Base-by-base conservation (phyloP, 768 basidiomycete species). In the Podaxis rugospora region DNA sequence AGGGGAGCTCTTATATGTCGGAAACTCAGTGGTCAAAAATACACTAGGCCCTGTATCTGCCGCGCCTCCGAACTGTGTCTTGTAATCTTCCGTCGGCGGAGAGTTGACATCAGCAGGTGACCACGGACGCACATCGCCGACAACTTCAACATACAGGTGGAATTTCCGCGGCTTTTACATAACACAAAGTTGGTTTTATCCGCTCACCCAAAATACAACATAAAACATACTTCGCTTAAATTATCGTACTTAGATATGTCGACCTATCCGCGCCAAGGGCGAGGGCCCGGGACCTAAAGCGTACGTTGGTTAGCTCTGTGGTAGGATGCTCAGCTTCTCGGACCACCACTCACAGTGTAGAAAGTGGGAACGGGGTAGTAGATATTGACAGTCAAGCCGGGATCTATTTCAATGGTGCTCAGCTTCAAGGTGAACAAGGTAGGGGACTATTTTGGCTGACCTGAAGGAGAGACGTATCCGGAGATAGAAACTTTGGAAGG, bases 401-500 rank as follows among this genome's bases (percentile, higher is more conserved):
- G 68, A 44, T 72, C 69, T 27, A 7, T 2, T 32, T 25, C 18
- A 66, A 65, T 39, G 23, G 23, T 35, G 21, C 68, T 67, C 59
- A 21, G 11, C 25, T 16, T 57, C 21, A 27, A 25, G 25, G 7
- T 32, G 11, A 35, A 7, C 13, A 9, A 27, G 28, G 6, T 16
- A 14, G 16, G 21, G 6, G 42, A 44, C 2, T 44, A 18, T 18
- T n/a, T 21, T 16, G 42, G 18, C 42, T 7, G 18, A 44, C 42
- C 42, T 44, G 42, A 14, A 44, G 42, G n/a, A 9, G 42, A 44
- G 42, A 78, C 75, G 52, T 75, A 76, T 25, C 78, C 78, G 3
- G 78, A 78, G 59, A 78, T 78, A 28, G 76, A 67, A 37, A 79
- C 76, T 59, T 76, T 79, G 32, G 74, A 54, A 4, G 79, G 79